Evolutionary conservation across 192 early-diverging fungal species (phyloP).

Genomic region (Diversispora epigaea): DNA sequence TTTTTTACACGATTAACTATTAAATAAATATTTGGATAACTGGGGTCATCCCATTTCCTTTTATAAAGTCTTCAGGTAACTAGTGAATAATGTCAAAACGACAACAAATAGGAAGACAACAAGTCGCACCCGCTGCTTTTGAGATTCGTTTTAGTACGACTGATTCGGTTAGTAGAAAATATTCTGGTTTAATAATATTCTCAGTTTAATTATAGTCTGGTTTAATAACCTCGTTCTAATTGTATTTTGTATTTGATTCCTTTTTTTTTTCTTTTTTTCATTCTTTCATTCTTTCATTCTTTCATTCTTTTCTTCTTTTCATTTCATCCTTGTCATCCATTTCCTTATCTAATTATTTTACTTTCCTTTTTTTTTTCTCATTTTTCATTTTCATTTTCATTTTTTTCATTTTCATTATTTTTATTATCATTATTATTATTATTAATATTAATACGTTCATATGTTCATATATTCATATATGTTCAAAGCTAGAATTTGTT

Average conservation of each 20-base stretch:
- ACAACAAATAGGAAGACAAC: not conserved
- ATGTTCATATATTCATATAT: not conserved
- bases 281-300: not conserved
- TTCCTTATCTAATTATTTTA: no score
- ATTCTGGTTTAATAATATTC: no score
- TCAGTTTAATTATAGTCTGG: no score
- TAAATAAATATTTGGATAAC: no score
- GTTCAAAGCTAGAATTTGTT: not conserved
- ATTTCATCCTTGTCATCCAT: not conserved
- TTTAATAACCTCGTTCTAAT: no score
- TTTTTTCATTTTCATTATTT: no score
- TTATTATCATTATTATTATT: not conserved
- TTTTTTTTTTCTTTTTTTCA: no score
- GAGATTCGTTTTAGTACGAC: slow-evolving; percentile 26
- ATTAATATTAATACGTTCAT: not conserved
- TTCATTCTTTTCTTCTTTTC: not conserved
- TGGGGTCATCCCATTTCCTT: no score
- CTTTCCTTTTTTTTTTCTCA: not conserved
- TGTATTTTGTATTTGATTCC: no score
- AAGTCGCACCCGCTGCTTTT: slow-evolving; percentile 7
- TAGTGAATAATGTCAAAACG: no score
- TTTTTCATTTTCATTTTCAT: not conserved
- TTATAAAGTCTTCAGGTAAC: no score
- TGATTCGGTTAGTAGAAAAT: slow-evolving; percentile 14
- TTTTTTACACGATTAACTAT: no score